phyloP scores from a whole-genome alignment of 768 basidiomycete species.

The Boletus sp. region DNA sequence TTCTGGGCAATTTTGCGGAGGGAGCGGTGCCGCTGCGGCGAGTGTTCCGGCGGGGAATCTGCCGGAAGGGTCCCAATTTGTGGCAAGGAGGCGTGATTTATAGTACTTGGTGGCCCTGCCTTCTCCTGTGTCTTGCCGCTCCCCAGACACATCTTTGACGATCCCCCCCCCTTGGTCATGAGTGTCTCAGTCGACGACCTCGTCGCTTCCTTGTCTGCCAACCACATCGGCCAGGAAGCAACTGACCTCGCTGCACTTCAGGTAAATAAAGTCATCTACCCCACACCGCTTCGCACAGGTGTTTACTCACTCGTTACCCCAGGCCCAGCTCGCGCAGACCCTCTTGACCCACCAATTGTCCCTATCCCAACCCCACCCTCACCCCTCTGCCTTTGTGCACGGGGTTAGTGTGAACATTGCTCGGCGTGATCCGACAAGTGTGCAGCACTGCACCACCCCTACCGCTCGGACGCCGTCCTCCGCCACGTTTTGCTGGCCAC shows the following conservation, averaged over 20 bases:
- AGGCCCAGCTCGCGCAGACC: slow-evolving; percentile 48
- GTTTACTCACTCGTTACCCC: slow-evolving; percentile 14
- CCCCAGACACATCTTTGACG: background rate
- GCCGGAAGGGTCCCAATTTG: slow-evolving; percentile 13
- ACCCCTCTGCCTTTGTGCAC: slow-evolving; percentile 17
- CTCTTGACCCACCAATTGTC: slow-evolving; percentile 35
- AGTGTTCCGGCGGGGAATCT: background rate
- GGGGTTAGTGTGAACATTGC: slow-evolving; percentile 19
- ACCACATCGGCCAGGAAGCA: slow-evolving; percentile 54
- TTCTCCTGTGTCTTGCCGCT: slow-evolving; percentile 9
- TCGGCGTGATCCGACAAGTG: slow-evolving; percentile 32
- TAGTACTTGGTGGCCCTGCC: slow-evolving; percentile 7
- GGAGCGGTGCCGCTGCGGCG: slow-evolving; percentile 1
- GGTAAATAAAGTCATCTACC: slow-evolving; percentile 29
- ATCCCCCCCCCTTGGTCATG: slow-evolving; percentile 30
- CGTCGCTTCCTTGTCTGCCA: slow-evolving; percentile 43
- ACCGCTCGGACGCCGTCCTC: slow-evolving; percentile 35
- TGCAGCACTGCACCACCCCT: slow-evolving; percentile 41
- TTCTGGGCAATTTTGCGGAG: background rate
- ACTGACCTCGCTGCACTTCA: slow-evolving; percentile 47
- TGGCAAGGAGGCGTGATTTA: slow-evolving; percentile 17
- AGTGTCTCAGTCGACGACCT: slow-evolving; percentile 50
- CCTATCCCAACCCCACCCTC: slow-evolving; percentile 18
- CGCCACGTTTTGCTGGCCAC: slow-evolving; percentile 30
- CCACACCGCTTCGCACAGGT: slow-evolving; percentile 10